Evolutionary conservation across 2,329 filamentous ascomycete genomes (phyloP), one percentile per base, ranked within the genome.

Genomic region (Cadophora luteo-olivacea): DNA sequence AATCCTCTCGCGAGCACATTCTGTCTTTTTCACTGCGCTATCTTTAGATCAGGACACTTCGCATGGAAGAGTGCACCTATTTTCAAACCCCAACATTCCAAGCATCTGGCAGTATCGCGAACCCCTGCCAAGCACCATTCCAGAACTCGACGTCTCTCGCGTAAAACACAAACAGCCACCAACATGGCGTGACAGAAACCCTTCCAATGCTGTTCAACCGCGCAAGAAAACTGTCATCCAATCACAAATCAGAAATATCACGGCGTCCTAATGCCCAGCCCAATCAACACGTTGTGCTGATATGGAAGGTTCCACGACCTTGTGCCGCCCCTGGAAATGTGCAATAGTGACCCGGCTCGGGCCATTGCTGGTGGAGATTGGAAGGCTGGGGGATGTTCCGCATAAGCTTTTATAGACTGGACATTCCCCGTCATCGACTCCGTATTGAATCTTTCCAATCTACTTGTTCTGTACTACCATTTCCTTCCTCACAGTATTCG

Each of bases 291-390:
- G 45, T 22, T n/a, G 19, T 49, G 45, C n/a, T 22, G 19, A n/a
- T 4, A 49, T 49, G 45, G 12, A 16, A 8, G n/a, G 45, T 49
- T 49, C 45, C 45, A 49, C 45, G n/a, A 49, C 19, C 7, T 4
- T 9, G n/a, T 49, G 14, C n/a, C 22, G 19, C 9, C 45, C 5
- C 45, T 49, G n/a, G 12, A 22, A 9, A 29, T 29, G 29, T 29
- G 29, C 29, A 29, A 29, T 29, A 22, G n/a, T 22, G 45, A 22
- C n/a, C 45, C n/a, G 41, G 41, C 41, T 45, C 41, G 41, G 41
- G 41, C 45, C 45, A 22, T 22, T 49, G 45, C 45, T 49, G 45
- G 45, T 49, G 45, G 45, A 49, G 45, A 49, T 49, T 49, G n/a
- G 45, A 9, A 49, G n/a, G 16, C 5, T 48, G 41, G 41, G 41